Conservation (phyloP, 208 protist species). For the Leishmania lainsoni region DNA sequence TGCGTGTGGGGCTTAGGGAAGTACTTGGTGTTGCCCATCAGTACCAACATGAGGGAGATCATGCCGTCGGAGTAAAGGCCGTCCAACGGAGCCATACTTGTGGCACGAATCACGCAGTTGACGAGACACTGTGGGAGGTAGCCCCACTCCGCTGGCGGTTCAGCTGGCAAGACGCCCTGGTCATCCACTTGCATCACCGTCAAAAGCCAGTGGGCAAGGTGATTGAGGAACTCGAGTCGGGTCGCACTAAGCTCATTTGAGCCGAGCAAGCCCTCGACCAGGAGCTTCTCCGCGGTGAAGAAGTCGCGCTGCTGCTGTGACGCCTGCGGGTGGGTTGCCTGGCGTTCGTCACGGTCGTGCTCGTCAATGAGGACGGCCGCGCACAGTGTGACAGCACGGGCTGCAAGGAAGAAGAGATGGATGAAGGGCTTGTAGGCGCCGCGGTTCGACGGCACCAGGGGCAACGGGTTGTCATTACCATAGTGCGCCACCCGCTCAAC, state of each 20-base stretch:
- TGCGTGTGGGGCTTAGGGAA: constrained; percentile 92
- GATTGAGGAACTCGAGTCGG: constrained; percentile 73
- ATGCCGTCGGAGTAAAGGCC: constrained; percentile 62
- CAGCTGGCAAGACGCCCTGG: constrained; percentile 49
- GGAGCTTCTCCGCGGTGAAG: constrained; percentile 51
- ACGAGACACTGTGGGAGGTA: constrained; percentile 88
- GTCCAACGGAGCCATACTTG: constrained; percentile 60
- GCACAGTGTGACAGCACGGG: constrained; percentile 59
- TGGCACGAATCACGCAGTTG: constrained; percentile 71
- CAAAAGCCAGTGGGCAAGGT: constrained; percentile 80
- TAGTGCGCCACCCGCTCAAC: constrained; percentile 83
- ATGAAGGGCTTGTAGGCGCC: constrained; percentile 64
- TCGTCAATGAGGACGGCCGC: constrained; percentile 61
- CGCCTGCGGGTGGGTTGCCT: constrained; percentile 52
- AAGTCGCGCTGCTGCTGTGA: constrained; percentile 47
- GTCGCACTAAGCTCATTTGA: constrained; percentile 40
- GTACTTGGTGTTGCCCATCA: constrained; percentile 91
- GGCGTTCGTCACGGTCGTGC: constrained; percentile 56
- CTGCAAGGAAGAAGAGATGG: constrained; percentile 86
- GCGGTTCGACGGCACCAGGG: constrained; percentile 17
- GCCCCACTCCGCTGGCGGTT: constrained; percentile 65
- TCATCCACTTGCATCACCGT: constrained; percentile 57
- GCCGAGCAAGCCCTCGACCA: constrained; percentile 69
- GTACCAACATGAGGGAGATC: constrained; percentile 82
- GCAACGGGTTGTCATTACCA: constrained; percentile 57